phyloP scores from a whole-genome alignment of 768 basidiomycete genomes.

The Crepidotus variabilis region DNA sequence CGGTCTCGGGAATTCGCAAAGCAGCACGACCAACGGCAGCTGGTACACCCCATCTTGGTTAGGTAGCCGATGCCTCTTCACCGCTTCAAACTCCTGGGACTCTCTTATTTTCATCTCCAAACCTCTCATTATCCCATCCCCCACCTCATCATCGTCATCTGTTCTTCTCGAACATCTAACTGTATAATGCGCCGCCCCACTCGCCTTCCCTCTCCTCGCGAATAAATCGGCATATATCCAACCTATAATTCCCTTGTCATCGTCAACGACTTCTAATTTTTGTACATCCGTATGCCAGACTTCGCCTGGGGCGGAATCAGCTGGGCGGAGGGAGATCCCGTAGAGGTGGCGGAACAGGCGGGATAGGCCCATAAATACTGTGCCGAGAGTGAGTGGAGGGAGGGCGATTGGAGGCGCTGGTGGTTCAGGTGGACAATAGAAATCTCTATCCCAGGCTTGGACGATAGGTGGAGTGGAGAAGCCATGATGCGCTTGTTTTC shows the following conservation, averaged over 20 bases:
- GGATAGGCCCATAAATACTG: slow-evolving; percentile 88
- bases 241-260: slow-evolving; percentile 81
- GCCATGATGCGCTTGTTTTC: slow-evolving; percentile 73
- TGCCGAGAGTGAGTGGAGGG: slow-evolving; percentile 81
- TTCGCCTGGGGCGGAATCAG: slow-evolving; percentile 68
- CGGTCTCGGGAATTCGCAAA: slow-evolving; percentile 81
- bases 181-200: slow-evolving; percentile 96
- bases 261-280: slow-evolving; percentile 92
- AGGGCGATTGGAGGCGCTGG: slow-evolving; percentile 72
- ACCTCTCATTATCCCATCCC: slow-evolving; percentile 49
- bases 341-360: slow-evolving; percentile 84
- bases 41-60: slow-evolving; percentile 74
- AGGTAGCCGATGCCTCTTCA: slow-evolving; percentile 54
- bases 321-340: slow-evolving; percentile 78
- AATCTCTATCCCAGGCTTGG: slow-evolving; percentile 97
- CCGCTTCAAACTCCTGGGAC: slow-evolving; percentile 61
- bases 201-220: slow-evolving; percentile 76
- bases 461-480: slow-evolving; percentile 58
- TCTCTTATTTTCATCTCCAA: slow-evolving; percentile 37
- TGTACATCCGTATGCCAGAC: slow-evolving; percentile 87
- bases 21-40: slow-evolving; percentile 85
- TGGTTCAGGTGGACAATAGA: slow-evolving; percentile 80
- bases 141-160: slow-evolving; percentile 81
- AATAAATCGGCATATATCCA: slow-evolving; percentile 96
- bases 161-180: slow-evolving; percentile 90